Conservation (phyloP, 495 filamentous ascomycete species). For the Sabuloglossum arenarium region DNA sequence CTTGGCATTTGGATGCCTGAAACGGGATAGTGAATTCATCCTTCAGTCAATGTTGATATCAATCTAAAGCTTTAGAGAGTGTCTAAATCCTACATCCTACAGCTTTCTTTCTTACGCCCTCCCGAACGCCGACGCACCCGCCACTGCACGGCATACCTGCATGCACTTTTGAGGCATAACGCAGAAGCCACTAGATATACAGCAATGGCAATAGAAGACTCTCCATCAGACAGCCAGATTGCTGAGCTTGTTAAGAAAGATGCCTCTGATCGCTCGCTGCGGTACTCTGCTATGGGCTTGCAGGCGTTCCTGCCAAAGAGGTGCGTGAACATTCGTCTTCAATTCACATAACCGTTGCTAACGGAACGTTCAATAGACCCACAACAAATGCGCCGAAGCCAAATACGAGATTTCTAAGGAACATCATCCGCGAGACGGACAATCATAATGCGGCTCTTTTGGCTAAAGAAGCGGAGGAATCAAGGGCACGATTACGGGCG, state of each 20-base stretch:
- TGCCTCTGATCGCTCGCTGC: slow-evolving; percentile 41
- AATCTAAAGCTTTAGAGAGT: too few species aligned
- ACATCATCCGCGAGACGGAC: slow-evolving; percentile 75
- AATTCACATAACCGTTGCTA: not conserved
- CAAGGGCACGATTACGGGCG: slow-evolving; percentile 32
- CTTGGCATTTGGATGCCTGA: too few species aligned
- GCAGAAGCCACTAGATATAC: not conserved
- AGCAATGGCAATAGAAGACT: slow-evolving; percentile 17
- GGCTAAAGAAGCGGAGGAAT: slow-evolving; percentile 55
- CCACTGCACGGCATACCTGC: too few species aligned
- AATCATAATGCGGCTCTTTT: slow-evolving; percentile 74
- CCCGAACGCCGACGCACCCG: too few species aligned
- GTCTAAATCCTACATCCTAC: too few species aligned
- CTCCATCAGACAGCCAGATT: slow-evolving; percentile 48
- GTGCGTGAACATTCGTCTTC: slow-evolving; percentile 22
- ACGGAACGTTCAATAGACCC: slow-evolving; percentile 19
- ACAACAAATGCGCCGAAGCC: slow-evolving; percentile 58
- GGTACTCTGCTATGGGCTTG: slow-evolving; percentile 52
- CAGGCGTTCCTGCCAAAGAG: slow-evolving; percentile 47
- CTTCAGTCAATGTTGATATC: too few species aligned
- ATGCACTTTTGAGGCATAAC: not conserved
- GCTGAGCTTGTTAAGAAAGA: slow-evolving; percentile 53
- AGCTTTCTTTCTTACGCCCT: too few species aligned
- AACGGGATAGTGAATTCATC: too few species aligned
- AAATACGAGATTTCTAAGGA: slow-evolving; percentile 73